Evolutionary conservation across 2,329 filamentous ascomycete species (phyloP), one percentile per base, ranked within the genome.

Genomic region (Aspergillus flavus): DNA sequence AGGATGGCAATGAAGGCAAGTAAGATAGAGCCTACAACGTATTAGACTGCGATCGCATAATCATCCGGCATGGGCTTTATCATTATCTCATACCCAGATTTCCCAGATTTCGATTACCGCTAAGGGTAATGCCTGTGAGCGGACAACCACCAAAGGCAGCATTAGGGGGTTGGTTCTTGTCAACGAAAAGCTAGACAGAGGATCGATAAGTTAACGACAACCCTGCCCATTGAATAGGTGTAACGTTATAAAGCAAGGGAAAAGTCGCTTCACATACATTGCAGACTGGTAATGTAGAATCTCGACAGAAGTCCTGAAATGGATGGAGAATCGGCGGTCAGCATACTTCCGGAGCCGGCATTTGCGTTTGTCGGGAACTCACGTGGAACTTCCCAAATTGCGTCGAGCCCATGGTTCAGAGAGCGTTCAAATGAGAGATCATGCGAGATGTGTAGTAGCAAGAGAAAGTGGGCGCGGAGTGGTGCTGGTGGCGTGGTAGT

Each of bases 261-360:
- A 59, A 48, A 41, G 34, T 52, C 43, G 57, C 58, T 55, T 64
- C 59, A 86, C 90, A 73, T 85, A 94, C 91, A 85, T 94, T 94
- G 84, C 91, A 95, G 72, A 94, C 84, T 60, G 92, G 91, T 72
- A 94, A 83, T 62, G 91, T 94, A 72, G 91, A 91, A 81, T 94
- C 91, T 76, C 87, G 89, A 84, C 92, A 95, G 78, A 95, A 94
- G 75, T 90, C 82, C 91, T 94, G 69, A 70, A 52, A 52, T 65
- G 69, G 69, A 65, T 58, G 62, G 65, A 61, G 61, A 63, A 63
- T 61, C 50, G 67, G 61, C 59, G 63, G 68, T 73, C 68, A 74
- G 69, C 63, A 48, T 30, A 19, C 26, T 23, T 30, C 34, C 26
- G 52, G 32, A 34, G 34, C 10, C 21, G 34, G 14, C 21, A n/a